Evolutionary conservation across 2,329 filamentous ascomycete species (phyloP), one percentile per base, ranked within the genome.

Genomic region (Bipolaris victoriae): DNA sequence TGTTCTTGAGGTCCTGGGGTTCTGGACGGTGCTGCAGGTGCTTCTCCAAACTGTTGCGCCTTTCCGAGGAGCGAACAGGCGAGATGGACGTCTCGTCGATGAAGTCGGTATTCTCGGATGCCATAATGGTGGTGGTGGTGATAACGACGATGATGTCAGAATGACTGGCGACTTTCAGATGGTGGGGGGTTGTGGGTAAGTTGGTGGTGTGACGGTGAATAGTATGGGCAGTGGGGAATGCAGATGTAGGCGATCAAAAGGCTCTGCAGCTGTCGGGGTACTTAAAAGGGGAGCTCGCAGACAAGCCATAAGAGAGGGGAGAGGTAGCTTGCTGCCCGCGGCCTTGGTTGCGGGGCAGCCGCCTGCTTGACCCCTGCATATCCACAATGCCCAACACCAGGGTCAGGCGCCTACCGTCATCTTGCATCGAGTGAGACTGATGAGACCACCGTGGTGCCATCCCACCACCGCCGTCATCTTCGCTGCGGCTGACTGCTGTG

Each of bases 1-100:
- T 79, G 64, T 89, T 84, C 77, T 88, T 90, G 59, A 90, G 79
- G 60, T 90, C 88, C 71, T 89, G 81, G 13, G 75, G 74, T 20
- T 82, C 80, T 5, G 81, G 81, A 6, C 81, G 75, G 44, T 75
- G 76, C 70, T 82, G 80, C 50, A 83, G 69, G 58, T 80, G 77
- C 67, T 80, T 81, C 69, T 80, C 79, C 51, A 81, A 74, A 64
- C 75, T 77, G 69, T 78, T 75, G 39, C 91, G 89, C 67, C 88
- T 86, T 74, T 88, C 84, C 52, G 92, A 82, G 70, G 68, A 69
- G 56, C 73, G 73, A 50, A 75, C 72, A 43, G 76, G 76, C 20
- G 76, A 75, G 68, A 78, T 78, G 65, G 76, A 72, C n/a, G 75
- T 77, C 60, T 71, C 68, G 66, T 78, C 76, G 61, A 78, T 60